Percentiles rank a stretch among this genome's conserved stretches.
These are phyloP conservation scores for Neurospora sublineolata DNA, from an alignment of 495 filamentous ascomycete genomes.

Conservation along the genomic window DNA sequence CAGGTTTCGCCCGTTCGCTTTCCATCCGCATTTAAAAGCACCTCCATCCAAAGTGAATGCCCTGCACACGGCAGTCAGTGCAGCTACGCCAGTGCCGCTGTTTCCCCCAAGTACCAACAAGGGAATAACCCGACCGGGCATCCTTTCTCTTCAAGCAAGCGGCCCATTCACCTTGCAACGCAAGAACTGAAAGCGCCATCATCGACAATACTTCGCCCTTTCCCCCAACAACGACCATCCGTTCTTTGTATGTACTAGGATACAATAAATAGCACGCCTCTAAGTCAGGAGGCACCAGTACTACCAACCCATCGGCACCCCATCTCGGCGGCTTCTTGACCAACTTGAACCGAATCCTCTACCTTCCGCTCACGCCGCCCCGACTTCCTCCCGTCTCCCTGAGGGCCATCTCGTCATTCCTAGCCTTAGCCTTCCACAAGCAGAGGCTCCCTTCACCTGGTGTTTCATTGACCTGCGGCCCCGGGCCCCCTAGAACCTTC, in stretches of 20 bases:
- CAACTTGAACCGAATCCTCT: background rate
- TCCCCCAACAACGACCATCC: background rate
- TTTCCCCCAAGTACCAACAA: background rate
- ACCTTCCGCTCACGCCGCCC: background rate
- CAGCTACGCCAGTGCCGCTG: background rate
- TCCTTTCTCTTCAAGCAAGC: background rate
- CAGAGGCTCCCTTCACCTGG: background rate
- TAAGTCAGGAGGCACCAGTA: background rate
- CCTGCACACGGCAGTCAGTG: background rate
- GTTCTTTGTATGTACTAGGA: background rate
- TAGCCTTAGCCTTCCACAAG: background rate
- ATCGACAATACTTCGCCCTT: background rate
- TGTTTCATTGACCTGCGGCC: background rate
- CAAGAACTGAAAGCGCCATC: background rate
- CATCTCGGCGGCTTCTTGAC: background rate
- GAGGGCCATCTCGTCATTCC: background rate
- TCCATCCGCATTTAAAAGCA: background rate
- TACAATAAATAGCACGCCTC: background rate
- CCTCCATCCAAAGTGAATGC: background rate
- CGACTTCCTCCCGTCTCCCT: background rate
- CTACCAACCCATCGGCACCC: background rate
- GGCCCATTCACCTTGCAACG: background rate
- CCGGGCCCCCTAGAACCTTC: background rate
- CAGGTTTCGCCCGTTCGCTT: slow-evolving; percentile 5
- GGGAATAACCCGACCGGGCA: background rate